Conservation (phyloP, 148 eudicot species). For the Rhododendron williamsianum region DNA sequence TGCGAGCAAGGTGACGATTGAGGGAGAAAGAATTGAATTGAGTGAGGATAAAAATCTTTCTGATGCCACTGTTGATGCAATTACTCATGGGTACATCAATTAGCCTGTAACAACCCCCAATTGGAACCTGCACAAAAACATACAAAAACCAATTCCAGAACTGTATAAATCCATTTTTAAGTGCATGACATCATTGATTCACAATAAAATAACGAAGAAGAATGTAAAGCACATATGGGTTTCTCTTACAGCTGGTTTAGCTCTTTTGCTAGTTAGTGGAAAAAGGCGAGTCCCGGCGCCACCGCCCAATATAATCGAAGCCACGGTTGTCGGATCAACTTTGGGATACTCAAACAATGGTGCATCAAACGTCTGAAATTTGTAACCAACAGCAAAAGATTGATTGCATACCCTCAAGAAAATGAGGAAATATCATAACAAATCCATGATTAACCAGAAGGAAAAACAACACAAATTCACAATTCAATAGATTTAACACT, state of each 20-base stretch:
- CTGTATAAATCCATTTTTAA: background rate
- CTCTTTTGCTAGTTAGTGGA: conserved; percentile 81
- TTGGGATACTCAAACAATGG: conserved; percentile 43
- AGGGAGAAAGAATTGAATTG: conserved; percentile 94
- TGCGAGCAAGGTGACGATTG: conserved; percentile 82
- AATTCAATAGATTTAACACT: background rate
- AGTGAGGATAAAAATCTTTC: conserved; percentile 88
- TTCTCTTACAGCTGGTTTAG: conserved; percentile 87
- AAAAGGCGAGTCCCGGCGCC: conserved; percentile 88
- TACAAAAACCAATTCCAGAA: background rate
- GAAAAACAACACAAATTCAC: background rate
- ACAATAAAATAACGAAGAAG: background rate
- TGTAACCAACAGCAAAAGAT: background rate
- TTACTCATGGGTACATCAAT: conserved; percentile 98
- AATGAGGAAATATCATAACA: background rate
- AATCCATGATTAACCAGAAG: background rate
- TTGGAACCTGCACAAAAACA: conserved; percentile 59
- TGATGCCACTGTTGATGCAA: conserved; percentile 86
- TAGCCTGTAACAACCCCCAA: conserved; percentile 93
- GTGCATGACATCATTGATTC: background rate
- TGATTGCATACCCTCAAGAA: conserved; percentile 1
- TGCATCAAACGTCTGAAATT: conserved; percentile 40
- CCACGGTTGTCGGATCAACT: conserved; percentile 74
- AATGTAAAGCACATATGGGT: background rate
- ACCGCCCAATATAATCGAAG: conserved; percentile 80